Conservation (phyloP, 2,329 filamentous ascomycete genomes). For the Ramichloridium luteum region DNA sequence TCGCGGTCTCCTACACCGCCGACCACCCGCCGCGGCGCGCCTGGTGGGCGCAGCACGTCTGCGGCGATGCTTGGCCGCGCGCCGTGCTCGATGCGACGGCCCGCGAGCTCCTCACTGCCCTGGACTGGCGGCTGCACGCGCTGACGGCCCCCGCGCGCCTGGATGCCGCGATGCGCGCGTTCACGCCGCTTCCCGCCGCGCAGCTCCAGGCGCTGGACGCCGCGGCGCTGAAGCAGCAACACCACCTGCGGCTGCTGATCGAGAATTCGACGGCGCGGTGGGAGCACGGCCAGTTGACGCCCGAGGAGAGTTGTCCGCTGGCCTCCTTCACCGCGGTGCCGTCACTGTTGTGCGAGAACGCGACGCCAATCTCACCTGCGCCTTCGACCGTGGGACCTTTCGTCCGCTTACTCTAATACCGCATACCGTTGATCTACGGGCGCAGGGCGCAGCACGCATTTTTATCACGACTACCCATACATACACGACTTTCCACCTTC, state of each 20-base stretch:
- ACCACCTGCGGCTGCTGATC: slow-evolving; percentile 2
- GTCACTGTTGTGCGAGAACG: no score
- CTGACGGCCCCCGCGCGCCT: slow-evolving; percentile 11
- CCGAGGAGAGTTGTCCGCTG: no score
- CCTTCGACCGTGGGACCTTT: no score
- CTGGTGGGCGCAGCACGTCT: slow-evolving; percentile 17
- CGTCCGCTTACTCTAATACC: no score
- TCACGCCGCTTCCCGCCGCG: no score
- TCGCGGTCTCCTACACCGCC: slow-evolving; percentile 19
- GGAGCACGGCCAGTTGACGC: slow-evolving; percentile 6
- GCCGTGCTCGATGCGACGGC: slow-evolving; percentile 13
- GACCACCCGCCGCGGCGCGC: slow-evolving; percentile 14
- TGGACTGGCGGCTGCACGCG: slow-evolving; percentile 19
- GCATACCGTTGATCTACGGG: no score
- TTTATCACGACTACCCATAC: no score
- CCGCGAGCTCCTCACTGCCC: slow-evolving; percentile 11
- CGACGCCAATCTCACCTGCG: no score
- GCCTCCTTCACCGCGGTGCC: no score
- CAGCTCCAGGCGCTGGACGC: neutral
- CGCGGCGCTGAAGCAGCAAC: neutral
- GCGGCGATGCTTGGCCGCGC: slow-evolving; percentile 10
- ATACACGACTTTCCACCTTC: no score
- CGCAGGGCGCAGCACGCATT: no score
- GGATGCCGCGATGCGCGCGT: slow-evolving; percentile 3
- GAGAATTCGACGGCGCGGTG: slow-evolving; percentile 1